A percentile compares a stretch with the other conserved stretches of the same genome.
These are phyloP conservation scores for Hawksworthiomyces lignivorus DNA, from an alignment of 2,329 filamentous ascomycete genomes.

Conservation along the genomic window DNA sequence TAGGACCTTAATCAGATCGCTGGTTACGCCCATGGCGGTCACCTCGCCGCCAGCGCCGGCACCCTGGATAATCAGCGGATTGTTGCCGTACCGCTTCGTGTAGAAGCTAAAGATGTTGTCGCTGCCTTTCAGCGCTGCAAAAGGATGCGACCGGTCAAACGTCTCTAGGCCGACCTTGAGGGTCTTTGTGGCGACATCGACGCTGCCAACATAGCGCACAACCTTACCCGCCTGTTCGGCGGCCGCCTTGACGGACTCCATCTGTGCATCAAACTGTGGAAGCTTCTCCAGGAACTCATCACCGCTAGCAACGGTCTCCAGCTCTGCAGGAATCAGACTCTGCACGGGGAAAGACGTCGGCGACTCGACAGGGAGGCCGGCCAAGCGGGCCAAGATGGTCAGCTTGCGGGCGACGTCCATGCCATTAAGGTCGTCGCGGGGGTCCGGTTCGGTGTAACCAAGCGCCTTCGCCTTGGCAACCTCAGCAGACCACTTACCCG, in stretches of 20 bases:
- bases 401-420: constrained; percentile 91
- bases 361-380: constrained; percentile 71
- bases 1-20: constrained; percentile 83
- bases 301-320: constrained; percentile 68
- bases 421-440: constrained; percentile 78
- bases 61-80: constrained; percentile 90
- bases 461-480: constrained; percentile 87
- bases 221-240: constrained; percentile 86
- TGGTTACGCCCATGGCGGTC: constrained; percentile 96
- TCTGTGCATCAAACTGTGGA: constrained; percentile 75
- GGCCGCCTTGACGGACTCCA: constrained; percentile 80
- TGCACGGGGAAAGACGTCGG: constrained; percentile 90
- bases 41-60: constrained; percentile 91
- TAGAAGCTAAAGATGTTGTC: constrained; percentile 99
- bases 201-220: constrained; percentile 86
- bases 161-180: constrained; percentile 91
- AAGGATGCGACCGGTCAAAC: constrained; percentile 80
- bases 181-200: constrained; percentile 71
- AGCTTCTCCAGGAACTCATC: constrained; percentile 81
- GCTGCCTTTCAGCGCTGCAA: constrained; percentile 90
- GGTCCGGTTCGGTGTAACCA: constrained; percentile 87
- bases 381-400: constrained; percentile 84
- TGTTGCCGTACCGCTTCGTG: constrained; percentile 85
- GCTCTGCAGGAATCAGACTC: constrained; percentile 80
- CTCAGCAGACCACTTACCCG: constrained; percentile 82